Conservation (phyloP, 176 grass and related monocot species). For the Musa itinerans region DNA sequence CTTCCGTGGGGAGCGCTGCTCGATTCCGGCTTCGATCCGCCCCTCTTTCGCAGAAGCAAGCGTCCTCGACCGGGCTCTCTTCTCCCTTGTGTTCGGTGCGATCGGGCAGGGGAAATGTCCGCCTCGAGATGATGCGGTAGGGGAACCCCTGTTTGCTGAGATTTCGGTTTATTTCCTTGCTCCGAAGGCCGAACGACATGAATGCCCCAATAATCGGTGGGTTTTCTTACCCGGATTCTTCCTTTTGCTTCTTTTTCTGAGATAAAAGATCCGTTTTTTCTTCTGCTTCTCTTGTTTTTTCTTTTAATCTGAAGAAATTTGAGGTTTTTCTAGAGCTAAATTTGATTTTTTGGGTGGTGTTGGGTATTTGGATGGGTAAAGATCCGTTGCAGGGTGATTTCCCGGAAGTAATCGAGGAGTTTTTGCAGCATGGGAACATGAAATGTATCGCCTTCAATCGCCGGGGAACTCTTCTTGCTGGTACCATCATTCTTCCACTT, state of each 20-base stretch:
- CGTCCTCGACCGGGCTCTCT: too few species aligned
- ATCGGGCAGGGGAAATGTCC: not conserved
- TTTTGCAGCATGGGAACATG: conserved; percentile 94
- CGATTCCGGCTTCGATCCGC: not conserved
- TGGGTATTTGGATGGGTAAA: conserved; percentile 36
- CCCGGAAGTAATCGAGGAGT: conserved; percentile 97
- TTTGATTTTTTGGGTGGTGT: conserved; percentile 13
- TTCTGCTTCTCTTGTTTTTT: conserved; percentile 2
- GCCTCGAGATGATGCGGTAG: not conserved
- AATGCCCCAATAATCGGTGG: conserved; percentile 78
- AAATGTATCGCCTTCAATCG: conserved; percentile 98
- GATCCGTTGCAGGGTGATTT: conserved; percentile 97
- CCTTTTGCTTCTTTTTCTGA: conserved; percentile 1
- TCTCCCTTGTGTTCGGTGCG: not conserved
- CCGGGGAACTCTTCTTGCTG: conserved; percentile 87
- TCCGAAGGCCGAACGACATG: conserved; percentile 27
- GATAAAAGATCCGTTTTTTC: not conserved
- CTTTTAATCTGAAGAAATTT: not conserved
- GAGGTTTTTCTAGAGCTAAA: not conserved
- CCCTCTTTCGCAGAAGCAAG: not conserved
- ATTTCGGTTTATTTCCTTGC: not conserved
- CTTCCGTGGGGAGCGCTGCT: not conserved
- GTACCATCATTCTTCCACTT: conserved; percentile 24
- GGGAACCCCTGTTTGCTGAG: not conserved
- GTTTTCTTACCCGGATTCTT: conserved; percentile 17